Base-by-base conservation (phyloP, 1,139 yeast species). In the Meyerozyma sp. region DNA sequence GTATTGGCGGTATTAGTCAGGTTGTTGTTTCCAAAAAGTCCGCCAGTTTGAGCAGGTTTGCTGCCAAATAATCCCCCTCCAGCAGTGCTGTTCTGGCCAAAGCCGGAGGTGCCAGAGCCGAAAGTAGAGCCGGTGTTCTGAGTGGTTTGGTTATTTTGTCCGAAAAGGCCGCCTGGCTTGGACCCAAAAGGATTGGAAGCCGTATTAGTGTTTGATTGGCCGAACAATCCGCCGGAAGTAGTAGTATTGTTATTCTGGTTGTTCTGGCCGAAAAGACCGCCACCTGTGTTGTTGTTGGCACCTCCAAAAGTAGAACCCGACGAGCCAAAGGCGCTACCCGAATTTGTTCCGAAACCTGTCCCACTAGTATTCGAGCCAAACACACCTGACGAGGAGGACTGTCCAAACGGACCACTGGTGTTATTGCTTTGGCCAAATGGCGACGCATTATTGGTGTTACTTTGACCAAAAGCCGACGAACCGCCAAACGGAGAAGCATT, bases 1-100 rank as follows among this genome's bases (percentile, higher is more conserved):
- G 21, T 48, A 41, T 40, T 46, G 40, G 44, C 38, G 20, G 47
- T 45, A 28, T 37, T 38, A 38, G 42, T 35, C 32, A 18, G 30
- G 20, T 41, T 48, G 46, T 50, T 56, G 6, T 50, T 56, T 1
- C 75, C 75, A 58, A 68, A 70, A 21, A 65, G 52, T 8, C 75
- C 70, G 8, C 71, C 66, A 5, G 58, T 49, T 20, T 51, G 13
- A 41, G 49, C 39, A 16, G 52, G 49, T 40, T 50, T 52, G 30
- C 41, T 45, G 13, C 62, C 63, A 49, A 57, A 55, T 32, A 57
- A 41, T 18, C 61, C 60, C 14, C 68, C 63, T 18, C 14, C n/a
- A 25, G 37, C 9, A 10, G 25, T 34, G 7, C 21, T 18, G 7
- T 21, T 18, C 14, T 34, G 37, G 5, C 37, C 37, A 34, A 34